phyloP scores from a whole-genome alignment of 2,329 filamentous ascomycete genomes.

The Colletotrichum zoysiae region DNA sequence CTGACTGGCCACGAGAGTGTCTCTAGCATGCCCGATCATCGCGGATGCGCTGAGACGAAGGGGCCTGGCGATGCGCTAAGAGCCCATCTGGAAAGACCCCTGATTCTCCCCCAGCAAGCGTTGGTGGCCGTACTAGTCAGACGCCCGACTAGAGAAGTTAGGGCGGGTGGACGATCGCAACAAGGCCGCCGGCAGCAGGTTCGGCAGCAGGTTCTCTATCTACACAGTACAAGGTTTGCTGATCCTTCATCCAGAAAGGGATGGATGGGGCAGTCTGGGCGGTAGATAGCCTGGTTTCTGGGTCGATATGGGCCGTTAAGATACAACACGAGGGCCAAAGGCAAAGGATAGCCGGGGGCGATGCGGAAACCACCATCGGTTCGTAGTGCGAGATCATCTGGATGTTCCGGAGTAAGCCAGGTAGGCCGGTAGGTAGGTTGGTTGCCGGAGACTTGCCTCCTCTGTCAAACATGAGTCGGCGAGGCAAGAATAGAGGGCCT shows the following conservation, averaged over 20 bases:
- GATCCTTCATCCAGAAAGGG: slow-evolving; percentile 7
- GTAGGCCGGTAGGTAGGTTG: slow-evolving; percentile 18
- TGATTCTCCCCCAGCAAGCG: slow-evolving; percentile 30
- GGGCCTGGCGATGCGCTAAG: slow-evolving; percentile 40
- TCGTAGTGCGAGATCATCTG: slow-evolving; percentile 4
- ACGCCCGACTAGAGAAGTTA: background rate
- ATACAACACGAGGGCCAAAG: slow-evolving; percentile 4
- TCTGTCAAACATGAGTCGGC: background rate
- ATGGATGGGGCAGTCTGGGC: slow-evolving; percentile 12
- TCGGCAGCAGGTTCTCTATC: background rate
- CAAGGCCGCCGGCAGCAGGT: slow-evolving; percentile 1
- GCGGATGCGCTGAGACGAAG: slow-evolving; percentile 41
- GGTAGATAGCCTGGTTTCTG: slow-evolving; percentile 8
- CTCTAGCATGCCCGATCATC: slow-evolving; percentile 27
- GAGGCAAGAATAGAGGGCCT: slow-evolving; percentile 36
- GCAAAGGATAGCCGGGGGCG: slow-evolving; percentile 8
- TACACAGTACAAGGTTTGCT: background rate
- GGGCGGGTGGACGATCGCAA: slow-evolving; percentile 19
- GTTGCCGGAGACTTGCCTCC: slow-evolving; percentile 14
- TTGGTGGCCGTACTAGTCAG: slow-evolving; percentile 12
- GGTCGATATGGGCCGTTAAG: slow-evolving; percentile 30
- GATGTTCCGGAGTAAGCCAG: slow-evolving; percentile 5
- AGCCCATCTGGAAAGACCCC: slow-evolving; percentile 38
- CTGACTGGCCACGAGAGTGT: slow-evolving; percentile 24
- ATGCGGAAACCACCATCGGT: slow-evolving; percentile 13